Conservation (phyloP, 1,284 basidiomycete genomes). For the Neotropicomus parvogracilis region DNA sequence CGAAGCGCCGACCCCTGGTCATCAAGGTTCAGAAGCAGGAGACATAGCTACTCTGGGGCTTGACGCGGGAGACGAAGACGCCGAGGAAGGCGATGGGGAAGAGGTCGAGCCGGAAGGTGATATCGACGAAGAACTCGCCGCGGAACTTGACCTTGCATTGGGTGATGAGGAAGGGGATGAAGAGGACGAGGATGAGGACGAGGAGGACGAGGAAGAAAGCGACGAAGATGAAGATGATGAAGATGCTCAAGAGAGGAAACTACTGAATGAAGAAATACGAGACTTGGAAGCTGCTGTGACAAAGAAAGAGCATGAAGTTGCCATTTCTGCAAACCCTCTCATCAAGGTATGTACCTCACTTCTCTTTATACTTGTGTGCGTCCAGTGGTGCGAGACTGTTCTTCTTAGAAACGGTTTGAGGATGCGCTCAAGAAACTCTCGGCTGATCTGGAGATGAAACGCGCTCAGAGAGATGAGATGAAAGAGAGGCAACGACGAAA, state of each 20-base stretch:
- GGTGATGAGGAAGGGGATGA: slow-evolving; percentile 66
- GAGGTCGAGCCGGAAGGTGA: slow-evolving; percentile 57
- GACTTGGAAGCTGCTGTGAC: slow-evolving; percentile 86
- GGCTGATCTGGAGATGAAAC: slow-evolving; percentile 83
- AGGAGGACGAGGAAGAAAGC: slow-evolving; percentile 68
- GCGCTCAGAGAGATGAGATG: slow-evolving; percentile 74
- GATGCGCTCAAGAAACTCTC: slow-evolving; percentile 86
- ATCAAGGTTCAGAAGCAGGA: slow-evolving; percentile 55
- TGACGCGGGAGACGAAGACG: slow-evolving; percentile 56
- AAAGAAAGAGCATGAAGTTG: slow-evolving; percentile 82
- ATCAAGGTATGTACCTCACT: slow-evolving; percentile 69
- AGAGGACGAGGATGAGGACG: slow-evolving; percentile 61
- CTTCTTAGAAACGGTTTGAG: slow-evolving; percentile 82
- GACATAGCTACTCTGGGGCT: slow-evolving; percentile 54
- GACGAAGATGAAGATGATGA: slow-evolving; percentile 71
- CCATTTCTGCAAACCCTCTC: slow-evolving; percentile 84
- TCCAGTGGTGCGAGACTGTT: slow-evolving; percentile 6
- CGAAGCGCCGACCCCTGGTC: slow-evolving; percentile 62
- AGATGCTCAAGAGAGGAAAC: slow-evolving; percentile 69
- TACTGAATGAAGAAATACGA: slow-evolving; percentile 85
- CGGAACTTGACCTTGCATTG: slow-evolving; percentile 68
- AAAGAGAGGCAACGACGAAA: slow-evolving; percentile 64
- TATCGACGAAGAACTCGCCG: slow-evolving; percentile 76
- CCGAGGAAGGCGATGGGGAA: slow-evolving; percentile 57
- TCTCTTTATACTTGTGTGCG: not conserved